Evolutionary conservation across 2,329 filamentous ascomycete species (phyloP).

Genomic region (Microdochium bolleyi): DNA sequence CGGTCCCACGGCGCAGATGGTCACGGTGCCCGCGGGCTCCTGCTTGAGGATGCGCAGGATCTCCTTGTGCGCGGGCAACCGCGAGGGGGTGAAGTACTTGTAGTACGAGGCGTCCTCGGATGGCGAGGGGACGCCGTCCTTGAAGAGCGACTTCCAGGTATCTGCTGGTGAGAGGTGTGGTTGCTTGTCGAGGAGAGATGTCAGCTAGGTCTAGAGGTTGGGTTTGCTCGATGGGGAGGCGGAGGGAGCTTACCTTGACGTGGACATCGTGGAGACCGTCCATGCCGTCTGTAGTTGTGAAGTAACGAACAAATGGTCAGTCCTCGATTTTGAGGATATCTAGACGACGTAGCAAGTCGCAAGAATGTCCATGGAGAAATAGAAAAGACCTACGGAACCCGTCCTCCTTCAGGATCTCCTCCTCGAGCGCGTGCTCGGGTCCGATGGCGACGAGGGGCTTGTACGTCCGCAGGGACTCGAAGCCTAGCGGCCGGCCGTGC

Average conservation of each 20-base stretch:
- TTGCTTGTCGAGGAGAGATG: constrained; percentile 35
- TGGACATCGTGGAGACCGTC: constrained; percentile 76
- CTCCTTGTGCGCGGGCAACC: constrained; percentile 67
- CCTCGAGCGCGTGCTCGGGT: constrained; percentile 76
- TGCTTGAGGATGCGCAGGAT: constrained; percentile 81
- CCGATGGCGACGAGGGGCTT: constrained; percentile 85
- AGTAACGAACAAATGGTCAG: constrained; percentile 5
- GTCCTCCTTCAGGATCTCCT: constrained; percentile 71
- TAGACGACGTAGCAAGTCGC: not conserved
- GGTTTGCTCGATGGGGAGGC: not conserved
- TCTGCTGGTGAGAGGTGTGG: constrained; percentile 69
- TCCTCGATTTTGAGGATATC: not conserved
- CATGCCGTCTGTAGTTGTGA: constrained; percentile 49
- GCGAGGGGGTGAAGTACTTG: constrained; percentile 67
- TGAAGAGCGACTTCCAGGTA: constrained; percentile 65
- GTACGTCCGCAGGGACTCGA: constrained; percentile 59
- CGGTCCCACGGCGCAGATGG: constrained; percentile 84
- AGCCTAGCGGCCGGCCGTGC: constrained; percentile 60
- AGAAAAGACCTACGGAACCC: constrained; percentile 66
- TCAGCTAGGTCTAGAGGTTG: not conserved
- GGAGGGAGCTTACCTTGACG: constrained; percentile 33
- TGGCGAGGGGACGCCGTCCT: constrained; percentile 21
- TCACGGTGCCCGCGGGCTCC: constrained; percentile 76
- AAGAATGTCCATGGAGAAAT: not conserved
- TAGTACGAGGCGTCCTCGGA: constrained; percentile 36